A percentile compares a stretch with the other conserved stretches of the same genome.
These are phyloP conservation scores for Rhodotorula sp. DNA, from an alignment of 1,284 basidiomycete species.

Conservation along the genomic window DNA sequence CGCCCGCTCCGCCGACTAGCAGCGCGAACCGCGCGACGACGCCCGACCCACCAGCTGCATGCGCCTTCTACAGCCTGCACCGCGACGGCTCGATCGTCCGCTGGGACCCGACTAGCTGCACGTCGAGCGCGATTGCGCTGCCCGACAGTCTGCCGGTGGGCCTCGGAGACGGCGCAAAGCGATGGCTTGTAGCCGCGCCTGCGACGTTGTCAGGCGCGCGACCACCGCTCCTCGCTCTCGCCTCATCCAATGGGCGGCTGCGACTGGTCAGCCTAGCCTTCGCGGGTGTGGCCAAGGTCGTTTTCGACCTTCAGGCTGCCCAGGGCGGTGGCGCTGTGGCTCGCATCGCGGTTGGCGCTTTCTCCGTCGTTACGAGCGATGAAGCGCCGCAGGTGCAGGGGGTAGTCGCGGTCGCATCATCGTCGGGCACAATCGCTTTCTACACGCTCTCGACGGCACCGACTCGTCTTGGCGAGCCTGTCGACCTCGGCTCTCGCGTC, in stretches of 20 bases:
- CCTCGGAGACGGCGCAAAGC: background rate
- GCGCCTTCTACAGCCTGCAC: constrained; percentile 48
- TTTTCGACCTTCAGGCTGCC: background rate
- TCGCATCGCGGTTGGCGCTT: background rate
- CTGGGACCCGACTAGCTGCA: constrained; percentile 9
- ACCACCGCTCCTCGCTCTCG: background rate
- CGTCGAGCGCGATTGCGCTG: background rate
- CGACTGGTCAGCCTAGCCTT: background rate
- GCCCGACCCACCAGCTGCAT: constrained; percentile 63
- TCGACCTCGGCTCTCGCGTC: constrained; percentile 14
- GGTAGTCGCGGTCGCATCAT: background rate
- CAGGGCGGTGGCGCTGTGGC: background rate
- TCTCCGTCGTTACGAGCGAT: background rate
- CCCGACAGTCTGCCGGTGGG: background rate
- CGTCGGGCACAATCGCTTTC: background rate
- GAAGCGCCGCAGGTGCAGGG: background rate
- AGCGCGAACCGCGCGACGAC: constrained; percentile 64
- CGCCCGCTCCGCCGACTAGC: constrained; percentile 45
- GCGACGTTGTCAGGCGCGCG: too few species aligned
- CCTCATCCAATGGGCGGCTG: background rate
- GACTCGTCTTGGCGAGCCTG: background rate
- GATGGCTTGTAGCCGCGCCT: background rate
- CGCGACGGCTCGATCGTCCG: constrained; percentile 23
- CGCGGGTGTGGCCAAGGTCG: background rate
- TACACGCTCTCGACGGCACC: background rate